These are phyloP conservation scores for Daedaleopsis sinensis DNA, from an alignment of 768 basidiomycete species.

Conservation along the genomic window DNA sequence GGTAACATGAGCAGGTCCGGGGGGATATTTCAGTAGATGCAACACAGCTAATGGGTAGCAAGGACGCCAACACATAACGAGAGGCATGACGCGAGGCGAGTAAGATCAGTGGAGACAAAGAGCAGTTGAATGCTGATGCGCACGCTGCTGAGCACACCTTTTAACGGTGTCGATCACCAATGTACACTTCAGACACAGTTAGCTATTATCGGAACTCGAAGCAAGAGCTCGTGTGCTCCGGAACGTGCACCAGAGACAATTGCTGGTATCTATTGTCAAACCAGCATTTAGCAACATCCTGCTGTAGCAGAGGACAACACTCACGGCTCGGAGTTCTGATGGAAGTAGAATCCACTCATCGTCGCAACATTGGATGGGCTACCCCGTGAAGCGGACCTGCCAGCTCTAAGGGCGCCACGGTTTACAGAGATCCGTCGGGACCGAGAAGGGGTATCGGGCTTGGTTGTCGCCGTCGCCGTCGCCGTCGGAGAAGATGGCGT, in stretches of 20 bases:
- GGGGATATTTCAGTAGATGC: conserved; percentile 6
- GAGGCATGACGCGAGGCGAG: conserved; percentile 1
- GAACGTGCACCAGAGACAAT: conserved; percentile 77
- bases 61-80: conserved; percentile 1
- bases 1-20: conserved; percentile 6
- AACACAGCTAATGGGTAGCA: conserved; percentile 3
- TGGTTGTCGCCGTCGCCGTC: conserved; percentile 39
- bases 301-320: conserved; percentile 34
- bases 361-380: conserved; percentile 57
- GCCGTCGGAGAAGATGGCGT: conserved; percentile 14
- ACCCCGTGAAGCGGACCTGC: conserved; percentile 52
- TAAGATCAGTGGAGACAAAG: conserved; percentile 2
- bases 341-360: conserved; percentile 93
- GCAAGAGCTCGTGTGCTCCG: conserved; percentile 69
- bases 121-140: background rate
- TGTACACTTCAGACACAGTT: background rate
- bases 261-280: conserved; percentile 75
- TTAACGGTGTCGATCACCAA: conserved; percentile 5
- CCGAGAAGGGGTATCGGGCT: conserved; percentile 27
- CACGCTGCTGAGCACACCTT: conserved; percentile 1
- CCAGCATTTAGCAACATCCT: background rate
- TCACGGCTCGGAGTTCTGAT: conserved; percentile 91
- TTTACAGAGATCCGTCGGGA: conserved; percentile 29
- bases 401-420: conserved; percentile 36
- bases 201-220: conserved; percentile 75